Evolutionary conservation across 345 rosid species (phyloP), one percentile per base, ranked within the genome.

Genomic region (Boechera stricta): DNA sequence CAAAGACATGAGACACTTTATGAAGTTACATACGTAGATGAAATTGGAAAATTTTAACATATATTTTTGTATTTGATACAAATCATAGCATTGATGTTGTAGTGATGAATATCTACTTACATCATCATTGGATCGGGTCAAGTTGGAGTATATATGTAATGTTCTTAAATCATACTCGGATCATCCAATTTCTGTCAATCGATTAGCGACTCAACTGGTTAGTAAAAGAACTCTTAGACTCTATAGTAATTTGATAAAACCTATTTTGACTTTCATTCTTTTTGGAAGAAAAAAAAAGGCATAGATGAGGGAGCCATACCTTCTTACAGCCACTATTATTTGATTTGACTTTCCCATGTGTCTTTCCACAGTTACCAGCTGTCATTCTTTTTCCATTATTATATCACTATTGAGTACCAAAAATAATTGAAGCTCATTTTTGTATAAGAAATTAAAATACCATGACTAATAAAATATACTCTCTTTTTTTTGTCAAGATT

Each of bases 311-410:
- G 39, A 63, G 64, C 76, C 80, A 77, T 77, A 63, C 80, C 66
- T 53, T 62, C 12, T 49, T 15, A 61, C 70, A 38, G 18, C 44
- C 69, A 69, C 55, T 63, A 77, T 77, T 64, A 77, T 77, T 77
- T 71, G 67, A 77, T 77, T 64, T 47, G 80, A 77, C 67, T 71
- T 55, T 64, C 11, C 76, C 80, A 77, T 77, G 80, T 77, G 72
- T 55, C 35, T 64, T 64, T 35, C 52, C 35, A 54, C 76, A 77
- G 71, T 70, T 71, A 70, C 35, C 9, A 77, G 76, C 71, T 77
- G 80, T 69, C 80, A 77, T 54, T 70, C 48, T 69, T 53, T 41
- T 69, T 21, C 29, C 55, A 54, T 77, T 69, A 49, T 61, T 61
- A 8, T 48, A 59, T 48, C 56, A 29, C 42, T 64, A 0, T 33